Evolutionary conservation across 2,329 filamentous ascomycete species (phyloP), one percentile per base, ranked within the genome.

Genomic region (Chlorencoelia australis): DNA sequence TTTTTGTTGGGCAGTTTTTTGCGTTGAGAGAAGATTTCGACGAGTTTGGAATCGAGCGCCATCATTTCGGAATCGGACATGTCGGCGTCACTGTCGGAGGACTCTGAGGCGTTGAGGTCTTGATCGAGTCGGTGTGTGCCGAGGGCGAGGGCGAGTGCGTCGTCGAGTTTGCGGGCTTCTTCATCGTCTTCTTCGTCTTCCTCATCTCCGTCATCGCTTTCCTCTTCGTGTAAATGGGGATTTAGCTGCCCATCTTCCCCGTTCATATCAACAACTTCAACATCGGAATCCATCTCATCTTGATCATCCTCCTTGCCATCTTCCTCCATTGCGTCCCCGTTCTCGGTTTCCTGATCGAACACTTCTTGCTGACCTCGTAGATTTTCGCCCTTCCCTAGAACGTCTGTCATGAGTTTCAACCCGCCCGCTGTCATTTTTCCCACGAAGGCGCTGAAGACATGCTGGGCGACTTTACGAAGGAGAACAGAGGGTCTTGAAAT

Each of bases 51-150:
- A 52, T 96, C 89, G 11, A 96, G 67, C 3, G 79, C 79, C 62
- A 94, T 79, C 91, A 96, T 96, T 56, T 94, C 82, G 13, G 89
- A 87, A 61, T 96, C 89, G 43, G 86, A 82, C 87, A 98, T 94
- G 59, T 94, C 85, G 3, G 73, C 77, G 41, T 82, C 81, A 7
- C 71, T 71, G 19, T 75, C 75, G 1, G 68, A 71, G 1, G 66
- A 66, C 3, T 71, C 69, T 2, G 69, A 70, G 1, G 69, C 65
- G 11, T 26, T 17, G 11, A 60, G 62, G 43, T 77, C 72, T 35
- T 77, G 71, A 54, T 80, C 73, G 15, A 75, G 62, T 6, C 66
- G 63, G 42, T 81, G 79, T 36, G 79, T 88, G 26, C 83, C 79
- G 2, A 94, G 73, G 2, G 88, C 82, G 46, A 79, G 71, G 2